A percentile compares a stretch with the other conserved stretches of the same genome.
phyloP scores from a whole-genome alignment of 306 rosid species.

The apple (Malus domestica) region ASM211411v1 NC_041794.1:24701001-24701500 shows the following conservation, averaged over 20 bases:
- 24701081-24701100: slow-evolving; percentile 51
- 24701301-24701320: not conserved
- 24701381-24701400: not conserved
- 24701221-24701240: not conserved
- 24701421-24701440: not conserved
- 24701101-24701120: slow-evolving; percentile 51
- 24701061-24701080: slow-evolving; percentile 54
- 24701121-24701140: not conserved
- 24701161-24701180: not conserved
- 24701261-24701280: no score
- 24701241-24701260: not conserved
- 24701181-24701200: not conserved
- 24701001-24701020: slow-evolving; percentile 2
- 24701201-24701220: not conserved
- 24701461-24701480: not conserved
- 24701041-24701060: slow-evolving; percentile 41
- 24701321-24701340: no score
- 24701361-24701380: not conserved
- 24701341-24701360: not conserved
- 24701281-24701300: not conserved
- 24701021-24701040: slow-evolving; percentile 22
- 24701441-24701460: not conserved
- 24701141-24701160: not conserved
- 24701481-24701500: not conserved
- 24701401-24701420: not conserved